These are phyloP conservation scores for Dothistroma septosporum DNA, from an alignment of 2,329 filamentous ascomycete genomes.

Conservation along the genomic window DNA sequence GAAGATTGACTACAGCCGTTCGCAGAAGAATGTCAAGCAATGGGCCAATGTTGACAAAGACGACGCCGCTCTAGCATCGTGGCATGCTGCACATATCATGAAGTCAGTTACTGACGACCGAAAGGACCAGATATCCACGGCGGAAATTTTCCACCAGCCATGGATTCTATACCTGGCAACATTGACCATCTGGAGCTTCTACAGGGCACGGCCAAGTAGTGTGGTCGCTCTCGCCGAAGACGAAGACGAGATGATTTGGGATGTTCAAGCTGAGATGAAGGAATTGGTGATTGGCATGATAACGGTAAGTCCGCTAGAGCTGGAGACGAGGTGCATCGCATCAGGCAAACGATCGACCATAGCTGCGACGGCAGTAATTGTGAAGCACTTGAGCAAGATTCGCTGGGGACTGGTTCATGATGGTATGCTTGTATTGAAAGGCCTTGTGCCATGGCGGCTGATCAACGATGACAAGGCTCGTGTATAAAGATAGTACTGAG, in stretches of 20 bases:
- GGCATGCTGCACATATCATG: conserved; percentile 54
- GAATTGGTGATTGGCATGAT: conserved; percentile 41
- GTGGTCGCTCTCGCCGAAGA: conserved; percentile 10
- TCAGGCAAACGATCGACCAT: conserved; percentile 49
- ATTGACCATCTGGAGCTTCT: conserved; percentile 56
- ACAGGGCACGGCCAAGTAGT: conserved; percentile 38
- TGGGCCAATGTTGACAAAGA: conserved; percentile 42
- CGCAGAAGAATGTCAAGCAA: conserved; percentile 48
- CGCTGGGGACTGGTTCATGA: conserved; percentile 61
- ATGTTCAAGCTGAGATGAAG: conserved; percentile 47
- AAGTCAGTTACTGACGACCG: conserved; percentile 48
- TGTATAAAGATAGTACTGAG: background rate
- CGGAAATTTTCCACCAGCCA: conserved; percentile 57
- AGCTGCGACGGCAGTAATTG: conserved; percentile 54
- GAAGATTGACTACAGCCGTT: conserved; percentile 49
- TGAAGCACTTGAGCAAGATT: conserved; percentile 53
- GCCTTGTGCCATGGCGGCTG: conserved; percentile 39
- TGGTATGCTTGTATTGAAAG: conserved; percentile 54
- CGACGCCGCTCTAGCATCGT: conserved; percentile 45
- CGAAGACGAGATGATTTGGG: conserved; percentile 45
- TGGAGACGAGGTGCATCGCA: conserved; percentile 18
- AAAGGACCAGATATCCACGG: conserved; percentile 36
- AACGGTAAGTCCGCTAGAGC: conserved; percentile 37
- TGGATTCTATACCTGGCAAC: conserved; percentile 61
- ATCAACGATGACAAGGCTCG: conserved; percentile 24